Evolutionary conservation across 192 early-diverging fungal genomes (phyloP).

Genomic region (Backusella tuberculispora): DNA sequence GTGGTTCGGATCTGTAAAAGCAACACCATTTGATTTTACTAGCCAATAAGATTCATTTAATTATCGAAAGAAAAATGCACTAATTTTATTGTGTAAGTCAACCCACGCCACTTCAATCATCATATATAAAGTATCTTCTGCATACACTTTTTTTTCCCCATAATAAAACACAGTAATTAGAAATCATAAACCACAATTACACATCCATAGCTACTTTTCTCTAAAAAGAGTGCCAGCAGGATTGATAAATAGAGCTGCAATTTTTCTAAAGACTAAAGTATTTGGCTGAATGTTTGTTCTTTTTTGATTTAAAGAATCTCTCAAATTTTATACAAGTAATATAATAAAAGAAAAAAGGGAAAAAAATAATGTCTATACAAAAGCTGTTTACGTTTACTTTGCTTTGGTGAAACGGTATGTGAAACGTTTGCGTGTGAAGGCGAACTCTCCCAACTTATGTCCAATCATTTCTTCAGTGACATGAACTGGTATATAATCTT

Average conservation of each 20-base stretch:
- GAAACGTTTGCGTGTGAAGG: constrained; percentile 86
- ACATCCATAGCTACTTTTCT: not conserved
- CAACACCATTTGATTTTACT: not conserved
- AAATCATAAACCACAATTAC: too few relatives aligned
- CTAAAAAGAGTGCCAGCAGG: not conserved
- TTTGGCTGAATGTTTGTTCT: not conserved
- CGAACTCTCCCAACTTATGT: constrained; percentile 94
- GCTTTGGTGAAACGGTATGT: constrained; percentile 78
- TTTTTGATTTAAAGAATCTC: constrained; percentile 10
- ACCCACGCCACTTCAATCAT: too few relatives aligned
- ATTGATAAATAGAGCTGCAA: not conserved
- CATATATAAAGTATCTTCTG: not conserved
- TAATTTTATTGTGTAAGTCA: not conserved
- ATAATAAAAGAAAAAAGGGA: not conserved
- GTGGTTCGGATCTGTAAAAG: not conserved
- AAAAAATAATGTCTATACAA: constrained; percentile 7
- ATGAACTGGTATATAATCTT: constrained; percentile 79
- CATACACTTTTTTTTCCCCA: not conserved
- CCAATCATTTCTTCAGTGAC: constrained; percentile 95
- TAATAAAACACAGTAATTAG: not conserved
- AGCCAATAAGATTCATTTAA: not conserved
- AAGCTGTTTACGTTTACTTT: constrained; percentile 51
- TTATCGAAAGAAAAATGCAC: not conserved
- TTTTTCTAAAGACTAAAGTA: not conserved
- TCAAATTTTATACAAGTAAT: not conserved